Percentiles rank a stretch among this genome's conserved stretches.
Conservation (phyloP, 805 yeast genomes). For the Scheffersomyces lignosus region DNA sequence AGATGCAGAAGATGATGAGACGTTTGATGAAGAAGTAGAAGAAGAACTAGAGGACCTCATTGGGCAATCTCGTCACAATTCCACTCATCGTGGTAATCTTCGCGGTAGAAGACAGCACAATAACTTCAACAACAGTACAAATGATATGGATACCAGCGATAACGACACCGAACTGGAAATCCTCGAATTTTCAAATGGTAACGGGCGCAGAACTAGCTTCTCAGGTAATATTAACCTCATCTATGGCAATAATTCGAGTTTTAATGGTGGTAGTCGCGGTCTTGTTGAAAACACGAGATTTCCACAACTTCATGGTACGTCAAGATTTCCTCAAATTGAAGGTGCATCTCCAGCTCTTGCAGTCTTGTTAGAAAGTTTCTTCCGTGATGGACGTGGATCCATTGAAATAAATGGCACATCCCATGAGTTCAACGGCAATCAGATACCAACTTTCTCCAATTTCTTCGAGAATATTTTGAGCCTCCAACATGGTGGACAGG, state of each 20-base stretch:
- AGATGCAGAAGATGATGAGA: conserved; percentile 6
- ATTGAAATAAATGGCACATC: conserved; percentile 18
- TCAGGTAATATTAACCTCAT: too few species aligned
- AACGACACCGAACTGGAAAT: background rate
- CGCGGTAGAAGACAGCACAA: background rate
- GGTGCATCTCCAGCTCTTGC: conserved; percentile 6
- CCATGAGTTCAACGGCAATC: conserved; percentile 6
- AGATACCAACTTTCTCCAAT: conserved; percentile 1
- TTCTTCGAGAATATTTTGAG: conserved; percentile 10
- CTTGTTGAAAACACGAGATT: background rate
- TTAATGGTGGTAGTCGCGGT: too few species aligned
- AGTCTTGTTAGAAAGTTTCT: conserved; percentile 8
- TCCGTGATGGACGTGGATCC: conserved; percentile 17
- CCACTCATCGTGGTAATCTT: too few species aligned
- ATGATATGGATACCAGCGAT: background rate
- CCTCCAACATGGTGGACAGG: conserved; percentile 2
- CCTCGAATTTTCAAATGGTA: background rate
- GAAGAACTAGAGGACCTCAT: too few species aligned
- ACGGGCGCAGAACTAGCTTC: too few species aligned
- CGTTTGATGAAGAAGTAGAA: conserved; percentile 1
- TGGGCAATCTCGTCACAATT: too few species aligned
- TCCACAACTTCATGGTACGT: too few species aligned
- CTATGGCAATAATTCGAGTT: too few species aligned
- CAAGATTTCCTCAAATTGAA: too few species aligned
- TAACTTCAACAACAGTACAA: too few species aligned